These are phyloP conservation scores for Betula pendula DNA, from an alignment of 306 rosid genomes.

Conservation along the genomic window DNA sequence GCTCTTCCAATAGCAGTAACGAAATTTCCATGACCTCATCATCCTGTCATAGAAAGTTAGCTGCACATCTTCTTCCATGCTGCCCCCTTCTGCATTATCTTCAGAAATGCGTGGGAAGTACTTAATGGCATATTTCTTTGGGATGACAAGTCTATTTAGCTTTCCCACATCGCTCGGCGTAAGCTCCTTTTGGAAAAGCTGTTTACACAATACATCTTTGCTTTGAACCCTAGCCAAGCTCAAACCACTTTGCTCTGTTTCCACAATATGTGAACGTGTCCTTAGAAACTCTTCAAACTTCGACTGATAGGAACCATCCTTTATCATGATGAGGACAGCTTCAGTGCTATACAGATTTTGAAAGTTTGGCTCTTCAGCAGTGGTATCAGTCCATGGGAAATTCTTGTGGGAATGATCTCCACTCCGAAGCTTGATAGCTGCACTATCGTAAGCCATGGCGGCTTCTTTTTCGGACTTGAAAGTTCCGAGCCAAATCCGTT, in stretches of 20 bases:
- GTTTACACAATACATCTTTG: constrained; percentile 1
- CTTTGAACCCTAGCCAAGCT: constrained; percentile 11
- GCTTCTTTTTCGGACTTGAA: constrained; percentile 36
- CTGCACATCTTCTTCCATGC: constrained; percentile 28
- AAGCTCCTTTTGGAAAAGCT: constrained; percentile 45
- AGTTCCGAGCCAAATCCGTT: constrained; percentile 41
- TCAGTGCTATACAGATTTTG: constrained; percentile 28
- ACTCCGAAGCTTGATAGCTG: constrained; percentile 37
- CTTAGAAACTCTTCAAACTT: constrained; percentile 26
- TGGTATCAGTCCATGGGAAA: constrained; percentile 31
- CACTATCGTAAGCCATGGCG: constrained; percentile 44
- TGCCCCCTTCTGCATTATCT: not conserved
- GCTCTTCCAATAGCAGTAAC: constrained; percentile 75
- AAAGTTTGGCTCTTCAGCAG: constrained; percentile 31
- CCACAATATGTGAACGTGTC: not conserved
- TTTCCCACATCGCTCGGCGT: constrained; percentile 48
- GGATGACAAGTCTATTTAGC: constrained; percentile 47
- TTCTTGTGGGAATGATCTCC: constrained; percentile 31
- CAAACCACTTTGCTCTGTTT: not conserved
- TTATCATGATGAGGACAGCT: constrained; percentile 38
- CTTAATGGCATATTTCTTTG: constrained; percentile 25
- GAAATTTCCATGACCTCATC: constrained; percentile 59
- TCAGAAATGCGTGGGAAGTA: constrained; percentile 31
- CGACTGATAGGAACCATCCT: constrained; percentile 35
- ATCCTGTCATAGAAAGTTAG: constrained; percentile 48